Evolutionary conservation across 352 stramenopile species (phyloP).

Genomic region (Plasmopara halstedii): DNA sequence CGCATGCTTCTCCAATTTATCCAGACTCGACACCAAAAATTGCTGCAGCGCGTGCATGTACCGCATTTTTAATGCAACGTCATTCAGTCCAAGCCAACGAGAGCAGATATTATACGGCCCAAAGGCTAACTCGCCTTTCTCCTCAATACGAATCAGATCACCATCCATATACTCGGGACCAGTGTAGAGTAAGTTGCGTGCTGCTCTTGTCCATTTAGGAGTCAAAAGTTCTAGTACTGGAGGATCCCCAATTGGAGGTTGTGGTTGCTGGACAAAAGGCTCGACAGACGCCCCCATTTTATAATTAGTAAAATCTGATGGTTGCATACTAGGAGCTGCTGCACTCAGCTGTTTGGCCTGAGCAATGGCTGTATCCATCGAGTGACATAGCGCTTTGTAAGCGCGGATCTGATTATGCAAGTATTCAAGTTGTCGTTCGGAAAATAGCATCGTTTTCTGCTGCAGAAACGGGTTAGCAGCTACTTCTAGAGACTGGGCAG

Average conservation of each 20-base stretch:
- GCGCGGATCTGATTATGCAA: conserved; percentile 81
- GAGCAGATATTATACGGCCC: conserved; percentile 52
- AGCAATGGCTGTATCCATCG: conserved; percentile 61
- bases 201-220: conserved; percentile 56
- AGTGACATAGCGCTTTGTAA: conserved; percentile 78
- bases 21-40: conserved; percentile 53
- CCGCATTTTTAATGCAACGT: conserved; percentile 62
- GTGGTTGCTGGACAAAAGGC: not conserved
- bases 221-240: conserved; percentile 29
- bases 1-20: conserved; percentile 43
- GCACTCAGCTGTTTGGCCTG: conserved; percentile 18
- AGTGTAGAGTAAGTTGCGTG: conserved; percentile 45
- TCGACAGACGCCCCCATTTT: not conserved
- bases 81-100: conserved; percentile 56
- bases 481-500: conserved; percentile 31
- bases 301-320: conserved; percentile 1
- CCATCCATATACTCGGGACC: conserved; percentile 60
- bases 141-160: conserved; percentile 52
- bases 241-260: conserved; percentile 1
- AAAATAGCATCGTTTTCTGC: conserved; percentile 62
- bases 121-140: conserved; percentile 43
- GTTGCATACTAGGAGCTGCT: not conserved
- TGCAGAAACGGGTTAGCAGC: conserved; percentile 55
- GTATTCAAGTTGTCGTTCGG: conserved; percentile 79
- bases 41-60: conserved; percentile 69